A percentile compares a stretch with the other conserved stretches of the same genome.
phyloP scores from a whole-genome alignment of 176 grass and related monocot species.

The Calamus simplicifolius region DNA sequence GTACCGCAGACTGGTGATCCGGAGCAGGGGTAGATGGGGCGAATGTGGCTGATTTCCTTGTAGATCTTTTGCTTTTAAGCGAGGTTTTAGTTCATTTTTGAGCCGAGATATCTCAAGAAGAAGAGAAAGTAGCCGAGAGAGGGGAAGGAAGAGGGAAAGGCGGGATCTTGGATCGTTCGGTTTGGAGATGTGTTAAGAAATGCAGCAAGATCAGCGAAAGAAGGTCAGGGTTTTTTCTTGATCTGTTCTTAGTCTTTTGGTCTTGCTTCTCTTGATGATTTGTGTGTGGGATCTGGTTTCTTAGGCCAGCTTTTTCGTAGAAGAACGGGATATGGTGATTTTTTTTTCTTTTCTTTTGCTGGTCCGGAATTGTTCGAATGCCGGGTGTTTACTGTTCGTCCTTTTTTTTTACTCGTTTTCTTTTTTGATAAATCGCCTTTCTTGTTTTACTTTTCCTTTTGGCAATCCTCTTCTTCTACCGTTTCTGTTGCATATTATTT shows the following conservation, averaged over 20 bases:
- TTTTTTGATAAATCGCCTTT: too few relatives aligned
- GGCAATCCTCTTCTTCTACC: background rate
- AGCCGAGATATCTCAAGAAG: background rate
- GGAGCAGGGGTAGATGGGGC: conserved; percentile 24
- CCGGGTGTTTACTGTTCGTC: too few relatives aligned
- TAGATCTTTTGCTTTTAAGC: conserved; percentile 1
- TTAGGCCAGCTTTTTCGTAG: background rate
- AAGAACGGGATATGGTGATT: background rate
- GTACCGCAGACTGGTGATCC: conserved; percentile 9
- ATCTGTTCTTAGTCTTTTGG: background rate
- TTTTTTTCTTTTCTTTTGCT: background rate
- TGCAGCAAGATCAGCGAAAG: conserved; percentile 45
- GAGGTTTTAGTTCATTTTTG: conserved; percentile 4
- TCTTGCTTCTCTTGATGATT: background rate
- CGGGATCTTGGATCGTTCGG: conserved; percentile 1
- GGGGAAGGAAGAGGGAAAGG: conserved; percentile 2
- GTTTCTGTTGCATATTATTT: conserved; percentile 8
- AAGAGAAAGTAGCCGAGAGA: background rate
- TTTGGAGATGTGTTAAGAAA: conserved; percentile 1
- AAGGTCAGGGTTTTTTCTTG: conserved; percentile 24
- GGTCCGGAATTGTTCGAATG: too few relatives aligned
- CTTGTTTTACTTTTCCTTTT: too few relatives aligned
- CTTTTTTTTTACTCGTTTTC: too few relatives aligned
- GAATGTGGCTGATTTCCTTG: conserved; percentile 27
- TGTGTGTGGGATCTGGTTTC: background rate